Base-by-base conservation (phyloP, 1,284 basidiomycete genomes). In the Tremellales sp. region DNA sequence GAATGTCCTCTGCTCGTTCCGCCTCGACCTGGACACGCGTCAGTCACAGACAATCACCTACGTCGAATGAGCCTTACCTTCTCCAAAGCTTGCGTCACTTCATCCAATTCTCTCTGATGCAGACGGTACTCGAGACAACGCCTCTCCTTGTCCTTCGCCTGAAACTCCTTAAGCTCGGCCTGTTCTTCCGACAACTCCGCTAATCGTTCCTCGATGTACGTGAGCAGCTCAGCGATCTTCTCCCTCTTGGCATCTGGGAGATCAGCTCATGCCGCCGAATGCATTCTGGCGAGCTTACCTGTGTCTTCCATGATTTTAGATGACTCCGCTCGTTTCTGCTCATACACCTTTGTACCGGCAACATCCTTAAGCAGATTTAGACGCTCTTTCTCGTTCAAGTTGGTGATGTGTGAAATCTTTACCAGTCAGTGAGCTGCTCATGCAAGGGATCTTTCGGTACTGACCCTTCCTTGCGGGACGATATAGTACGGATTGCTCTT, bases 401-500 rank as follows among this genome's bases (percentile, higher is more conserved):
- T 98, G 5, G 96, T 98, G 15, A 99, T 78, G 26, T 89, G 86
- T 0, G 94, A 97, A 64, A 99, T 97, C 86, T 94, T 43, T 3
- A 42, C 1, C 11, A 4, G 53, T 61, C 58, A 48, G 44, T 12
- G n/a, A 31, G 11, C 22, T 26, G 24, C 45, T 46, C 11, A 49
- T n/a, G n/a, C n/a, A 29, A 17, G 49, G 17, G 29, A 25, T 15
- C 17, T 0, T 21, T n/a, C n/a, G n/a, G 8, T n/a, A 80, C 85
- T 72, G 63, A 93, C 91, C 48, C 94, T 79, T 52, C 94, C 94
- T 78, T 98, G 94, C 0, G 94, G 94, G 0, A 98, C 94, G 57
- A 99, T 99, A 68, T 98, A 99, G 75, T 98, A 99, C 0, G 96
- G 96, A 65, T 98, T 98, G 31, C 87, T 88, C 68, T 90, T 87